Evolutionary conservation across 1,139 yeast genomes (phyloP), one percentile per base, ranked within the genome.

Genomic region (Pneumocystis murina): DNA sequence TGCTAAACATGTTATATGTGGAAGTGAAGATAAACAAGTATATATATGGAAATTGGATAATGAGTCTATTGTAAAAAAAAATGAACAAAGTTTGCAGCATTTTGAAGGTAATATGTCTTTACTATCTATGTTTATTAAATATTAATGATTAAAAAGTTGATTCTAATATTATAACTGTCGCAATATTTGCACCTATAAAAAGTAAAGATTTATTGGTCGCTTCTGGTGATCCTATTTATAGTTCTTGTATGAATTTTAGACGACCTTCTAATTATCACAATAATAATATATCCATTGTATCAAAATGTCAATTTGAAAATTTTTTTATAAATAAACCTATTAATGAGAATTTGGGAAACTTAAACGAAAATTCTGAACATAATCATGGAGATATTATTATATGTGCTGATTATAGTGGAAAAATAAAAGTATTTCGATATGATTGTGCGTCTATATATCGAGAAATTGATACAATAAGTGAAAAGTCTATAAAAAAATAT

Each of bases 1-100:
- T 74, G 96, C 95, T 0, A 79, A 88, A 7, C 77, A 87, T 67
- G 80, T 88, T 1, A 87, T 88, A 0, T 85, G 95, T 3, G 95
- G 94, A 0, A 82, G 95, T 7, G 96, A 89, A 71, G 96, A 89
- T 72, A 96, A 96, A 62, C 85, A 84, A 68, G 81, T 90, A 62
- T 87, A 86, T 72, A 83, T 88, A 33, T 90, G 96, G 96, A 95
- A 89, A 76, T 72, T 54, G 68, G 70, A 17, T 71, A 76, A 59
- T 74, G 79, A n/a, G 71, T 79, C 8, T 74, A 77, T 36, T 80
- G 81, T 38, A 77, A 80, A 65, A 82, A 80, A 67, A 80, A 79
- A 65, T 75, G 76, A 63, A 48, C 10, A 24, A 48, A 48, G 33
- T 24, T 48, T 48, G 24, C 24, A 48, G 6, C 30, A 24, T 48